Conservation (phyloP, 2,329 filamentous ascomycete genomes). For the Aspergillus latus region DNA sequence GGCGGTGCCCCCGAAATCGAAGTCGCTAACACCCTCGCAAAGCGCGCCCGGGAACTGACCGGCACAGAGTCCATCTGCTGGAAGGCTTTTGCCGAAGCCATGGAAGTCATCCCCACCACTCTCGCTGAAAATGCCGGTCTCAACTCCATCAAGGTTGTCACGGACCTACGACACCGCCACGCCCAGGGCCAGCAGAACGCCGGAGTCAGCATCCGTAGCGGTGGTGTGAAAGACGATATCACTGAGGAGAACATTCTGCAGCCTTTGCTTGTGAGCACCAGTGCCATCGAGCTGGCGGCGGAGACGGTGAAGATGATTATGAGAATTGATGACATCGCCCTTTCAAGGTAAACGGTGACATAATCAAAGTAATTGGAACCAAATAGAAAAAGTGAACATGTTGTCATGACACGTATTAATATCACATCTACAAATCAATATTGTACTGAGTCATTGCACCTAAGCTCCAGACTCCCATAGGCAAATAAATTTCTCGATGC, state of each 20-base stretch:
- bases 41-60: slow-evolving; percentile 76
- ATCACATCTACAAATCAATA: slow-evolving; percentile 15
- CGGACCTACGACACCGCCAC: slow-evolving; percentile 89
- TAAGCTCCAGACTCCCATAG: too few species aligned
- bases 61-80: slow-evolving; percentile 98
- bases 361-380: slow-evolving; percentile 9
- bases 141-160: slow-evolving; percentile 98
- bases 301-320: slow-evolving; percentile 98
- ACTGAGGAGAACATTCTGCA: slow-evolving; percentile 96
- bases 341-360: slow-evolving; percentile 44
- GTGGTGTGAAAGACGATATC: slow-evolving; percentile 95
- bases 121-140: slow-evolving; percentile 95
- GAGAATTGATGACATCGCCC: slow-evolving; percentile 66
- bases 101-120: slow-evolving; percentile 96
- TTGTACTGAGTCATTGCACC: background rate
- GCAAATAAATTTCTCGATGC: too few species aligned
- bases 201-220: slow-evolving; percentile 96
- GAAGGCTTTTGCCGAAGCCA: slow-evolving; percentile 97
- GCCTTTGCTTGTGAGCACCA: slow-evolving; percentile 93
- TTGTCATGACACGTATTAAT: slow-evolving; percentile 27
- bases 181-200: slow-evolving; percentile 94
- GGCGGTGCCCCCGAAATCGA: slow-evolving; percentile 96
- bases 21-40: slow-evolving; percentile 81
- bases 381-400: slow-evolving; percentile 20
- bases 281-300: slow-evolving; percentile 91